Percentiles rank a stretch among this genome's conserved stretches.
phyloP scores from a whole-genome alignment of 768 basidiomycete genomes.

The Collybia nuda region DNA sequence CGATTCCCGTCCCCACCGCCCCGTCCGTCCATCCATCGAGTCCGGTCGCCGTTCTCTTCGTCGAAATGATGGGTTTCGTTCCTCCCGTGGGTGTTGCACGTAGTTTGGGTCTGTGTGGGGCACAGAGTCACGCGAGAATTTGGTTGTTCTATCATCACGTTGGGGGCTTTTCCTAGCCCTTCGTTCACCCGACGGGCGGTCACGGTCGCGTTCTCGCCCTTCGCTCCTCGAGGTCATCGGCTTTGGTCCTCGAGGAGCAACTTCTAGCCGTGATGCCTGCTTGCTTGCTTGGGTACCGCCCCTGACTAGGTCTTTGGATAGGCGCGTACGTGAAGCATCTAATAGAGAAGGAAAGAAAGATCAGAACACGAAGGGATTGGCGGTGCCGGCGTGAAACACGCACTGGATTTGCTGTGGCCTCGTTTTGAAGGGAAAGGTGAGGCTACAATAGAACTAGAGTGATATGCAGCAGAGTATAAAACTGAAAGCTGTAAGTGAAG shows the following conservation, averaged over 20 bases:
- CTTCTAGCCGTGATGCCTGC: background rate
- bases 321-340: constrained; percentile 15
- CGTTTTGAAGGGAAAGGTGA: no score
- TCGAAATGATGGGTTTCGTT: background rate
- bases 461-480: no score
- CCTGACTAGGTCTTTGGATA: constrained; percentile 10
- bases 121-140: background rate
- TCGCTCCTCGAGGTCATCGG: background rate
- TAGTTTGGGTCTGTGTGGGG: background rate
- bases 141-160: background rate
- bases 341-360: background rate
- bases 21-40: background rate
- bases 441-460: no score
- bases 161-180: background rate
- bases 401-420: no score
- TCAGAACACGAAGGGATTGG: background rate
- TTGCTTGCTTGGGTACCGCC: background rate
- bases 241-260: background rate
- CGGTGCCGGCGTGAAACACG: no score
- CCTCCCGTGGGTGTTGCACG: background rate
- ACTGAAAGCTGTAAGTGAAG: no score
- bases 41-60: background rate
- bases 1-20: background rate
- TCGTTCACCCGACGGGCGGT: no score
- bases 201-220: background rate